phyloP scores from a whole-genome alignment of 805 yeast species.

The Metahyphopichia silvanorum region DNA sequence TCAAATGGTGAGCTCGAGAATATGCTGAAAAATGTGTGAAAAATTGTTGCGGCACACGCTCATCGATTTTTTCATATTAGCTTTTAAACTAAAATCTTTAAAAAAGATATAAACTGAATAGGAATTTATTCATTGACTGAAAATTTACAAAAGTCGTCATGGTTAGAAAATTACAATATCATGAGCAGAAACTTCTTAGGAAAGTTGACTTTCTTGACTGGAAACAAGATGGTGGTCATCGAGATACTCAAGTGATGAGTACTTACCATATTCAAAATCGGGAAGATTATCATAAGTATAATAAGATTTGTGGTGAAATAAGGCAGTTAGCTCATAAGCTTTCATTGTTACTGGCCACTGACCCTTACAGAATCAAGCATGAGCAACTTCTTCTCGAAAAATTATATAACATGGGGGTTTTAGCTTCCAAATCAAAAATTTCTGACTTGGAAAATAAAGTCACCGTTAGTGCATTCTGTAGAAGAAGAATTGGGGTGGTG shows the following conservation, averaged over 20 bases:
- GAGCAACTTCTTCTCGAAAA: conserved; percentile 87
- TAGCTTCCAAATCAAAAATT: conserved; percentile 84
- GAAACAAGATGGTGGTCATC: conserved; percentile 93
- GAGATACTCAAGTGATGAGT: conserved; percentile 96
- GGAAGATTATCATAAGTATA: conserved; percentile 93
- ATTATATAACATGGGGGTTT: conserved; percentile 81
- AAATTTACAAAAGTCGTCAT: conserved; percentile 27
- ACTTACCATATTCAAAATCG: conserved; percentile 91
- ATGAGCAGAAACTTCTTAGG: conserved; percentile 90
- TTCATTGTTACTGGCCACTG: conserved; percentile 81
- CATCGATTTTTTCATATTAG: too few relatives aligned
- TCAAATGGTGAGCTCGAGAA: too few relatives aligned
- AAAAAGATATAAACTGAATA: not conserved
- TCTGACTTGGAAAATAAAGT: conserved; percentile 89
- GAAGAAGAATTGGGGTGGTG: conserved; percentile 90
- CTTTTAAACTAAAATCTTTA: not conserved
- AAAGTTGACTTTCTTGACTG: conserved; percentile 96
- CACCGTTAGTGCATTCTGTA: conserved; percentile 87
- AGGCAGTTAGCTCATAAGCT: conserved; percentile 83
- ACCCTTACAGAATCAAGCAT: conserved; percentile 82
- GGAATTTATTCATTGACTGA: not conserved
- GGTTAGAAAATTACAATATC: conserved; percentile 90
- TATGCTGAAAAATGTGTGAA: too few relatives aligned
- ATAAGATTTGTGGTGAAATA: conserved; percentile 87
- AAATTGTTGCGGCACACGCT: too few relatives aligned